Evolutionary conservation across 768 basidiomycete genomes (phyloP).

Genomic region (Trametes coccinea): DNA sequence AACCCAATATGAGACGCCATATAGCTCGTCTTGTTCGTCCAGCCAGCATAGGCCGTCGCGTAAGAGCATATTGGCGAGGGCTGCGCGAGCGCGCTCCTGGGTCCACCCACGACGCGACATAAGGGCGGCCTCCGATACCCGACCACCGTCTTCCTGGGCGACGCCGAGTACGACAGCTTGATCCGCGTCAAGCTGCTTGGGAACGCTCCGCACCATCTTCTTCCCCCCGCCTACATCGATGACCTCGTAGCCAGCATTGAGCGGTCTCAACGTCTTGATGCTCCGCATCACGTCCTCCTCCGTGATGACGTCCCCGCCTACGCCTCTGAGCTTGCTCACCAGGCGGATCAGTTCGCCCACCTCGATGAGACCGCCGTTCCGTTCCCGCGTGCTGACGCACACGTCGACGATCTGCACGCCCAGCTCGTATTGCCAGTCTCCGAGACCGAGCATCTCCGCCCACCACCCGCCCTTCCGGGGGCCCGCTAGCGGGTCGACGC

Average conservation of each 20-base stretch:
- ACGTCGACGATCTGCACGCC: constrained; percentile 95
- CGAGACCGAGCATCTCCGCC: constrained; percentile 83
- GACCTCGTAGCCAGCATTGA: constrained; percentile 91
- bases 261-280: constrained; percentile 83
- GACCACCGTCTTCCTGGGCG: constrained; percentile 66
- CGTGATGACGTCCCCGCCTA: constrained; percentile 67
- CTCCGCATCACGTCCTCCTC: constrained; percentile 83
- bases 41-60: constrained; percentile 94
- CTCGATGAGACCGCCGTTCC: constrained; percentile 92
- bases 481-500: constrained; percentile 91
- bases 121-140: constrained; percentile 65
- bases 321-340: constrained; percentile 74
- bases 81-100: constrained; percentile 69
- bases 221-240: constrained; percentile 65
- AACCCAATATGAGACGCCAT: constrained; percentile 79
- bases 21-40: constrained; percentile 79
- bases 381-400: constrained; percentile 82
- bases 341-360: constrained; percentile 81
- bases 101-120: constrained; percentile 73
- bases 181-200: constrained; percentile 88
- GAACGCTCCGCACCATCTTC: constrained; percentile 87
- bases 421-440: constrained; percentile 95
- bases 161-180: constrained; percentile 80
- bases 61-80: constrained; percentile 86
- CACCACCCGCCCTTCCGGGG: constrained; percentile 87